Evolutionary conservation across 495 filamentous ascomycete species (phyloP), one percentile per base, ranked within the genome.

Genomic region (Aspergillus saccharolyticus): DNA sequence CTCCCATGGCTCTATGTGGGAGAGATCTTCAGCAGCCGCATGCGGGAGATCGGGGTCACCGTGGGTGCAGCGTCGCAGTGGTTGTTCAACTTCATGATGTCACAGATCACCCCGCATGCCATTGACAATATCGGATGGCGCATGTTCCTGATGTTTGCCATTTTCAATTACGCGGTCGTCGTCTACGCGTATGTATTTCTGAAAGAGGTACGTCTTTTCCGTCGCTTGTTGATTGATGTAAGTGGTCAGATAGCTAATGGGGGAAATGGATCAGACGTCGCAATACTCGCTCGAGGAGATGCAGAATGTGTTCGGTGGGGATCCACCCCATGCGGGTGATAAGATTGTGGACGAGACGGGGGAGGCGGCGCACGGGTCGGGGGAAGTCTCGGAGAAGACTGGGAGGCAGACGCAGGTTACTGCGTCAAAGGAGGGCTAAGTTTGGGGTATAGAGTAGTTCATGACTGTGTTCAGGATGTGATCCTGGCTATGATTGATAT

Each of bases 31-130:
- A 77, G 79, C 1, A 77, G 67, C 16, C 73, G 78, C n/a, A 74
- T 76, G n/a, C 74, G 77, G 5, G 73, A 79, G 52, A 66, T 73
- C 19, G 78, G 75, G 15, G 71, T 80, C 17, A 74, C 70, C 7
- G 65, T 78, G 19, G 75, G 72, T 0, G 75, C 77, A 0, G 74
- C 80, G 0, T 79, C 79, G 0, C 78, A 82, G 58, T 84, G 80
- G 79, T 61, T 82, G 14, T 81, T 83, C 67, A 81, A 82, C 56
- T 84, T 83, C 53, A 72, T 74, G 44, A 75, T 82, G 70, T 78
- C 75, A 3, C 74, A 80, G 52, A 72, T 81, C 39, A 83, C 76
- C 12, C 80, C 81, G 3, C 71, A 75, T 52, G 77, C 79, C 10
- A 69, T 82, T 39, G 72, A 69, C 14, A 77, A 79, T 46, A 80